These are phyloP conservation scores for Bruguiera gymnorhiza DNA, from an alignment of 345 rosid species.

Conservation along the genomic window DNA sequence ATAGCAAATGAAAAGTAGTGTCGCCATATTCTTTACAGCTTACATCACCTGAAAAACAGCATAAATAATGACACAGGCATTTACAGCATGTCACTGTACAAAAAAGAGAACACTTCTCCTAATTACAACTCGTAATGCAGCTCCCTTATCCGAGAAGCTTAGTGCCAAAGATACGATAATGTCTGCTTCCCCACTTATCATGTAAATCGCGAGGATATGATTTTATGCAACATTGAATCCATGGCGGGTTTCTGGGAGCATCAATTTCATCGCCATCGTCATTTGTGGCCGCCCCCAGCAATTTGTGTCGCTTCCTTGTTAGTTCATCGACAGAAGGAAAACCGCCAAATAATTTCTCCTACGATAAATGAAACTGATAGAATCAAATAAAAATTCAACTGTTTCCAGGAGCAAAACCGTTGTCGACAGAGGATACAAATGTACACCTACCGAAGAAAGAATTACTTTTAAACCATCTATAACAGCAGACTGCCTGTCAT, in stretches of 20 bases:
- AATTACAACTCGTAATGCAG: background rate
- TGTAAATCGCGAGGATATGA: slow-evolving; percentile 44
- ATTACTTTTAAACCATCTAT: too few relatives aligned
- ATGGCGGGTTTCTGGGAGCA: slow-evolving; percentile 69
- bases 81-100: too few relatives aligned
- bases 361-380: background rate
- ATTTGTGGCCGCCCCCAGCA: slow-evolving; percentile 50
- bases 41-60: too few relatives aligned
- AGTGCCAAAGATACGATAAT: slow-evolving; percentile 57
- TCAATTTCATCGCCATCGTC: slow-evolving; percentile 25
- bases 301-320: slow-evolving; percentile 42
- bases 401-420: background rate
- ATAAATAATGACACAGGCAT: too few relatives aligned
- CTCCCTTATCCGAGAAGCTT: slow-evolving; percentile 14
- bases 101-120: too few relatives aligned
- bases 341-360: slow-evolving; percentile 61
- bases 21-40: too few relatives aligned
- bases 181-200: slow-evolving; percentile 54
- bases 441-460: too few relatives aligned
- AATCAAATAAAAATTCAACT: slow-evolving; percentile 9
- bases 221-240: slow-evolving; percentile 66
- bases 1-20: too few relatives aligned
- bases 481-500: too few relatives aligned
- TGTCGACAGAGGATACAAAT: background rate
- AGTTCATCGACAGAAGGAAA: slow-evolving; percentile 30